Percentiles rank a stretch among this genome's conserved stretches.
These are phyloP conservation scores for Arthrinium phaeospermum DNA, from an alignment of 2,329 filamentous ascomycete genomes.

Conservation along the genomic window DNA sequence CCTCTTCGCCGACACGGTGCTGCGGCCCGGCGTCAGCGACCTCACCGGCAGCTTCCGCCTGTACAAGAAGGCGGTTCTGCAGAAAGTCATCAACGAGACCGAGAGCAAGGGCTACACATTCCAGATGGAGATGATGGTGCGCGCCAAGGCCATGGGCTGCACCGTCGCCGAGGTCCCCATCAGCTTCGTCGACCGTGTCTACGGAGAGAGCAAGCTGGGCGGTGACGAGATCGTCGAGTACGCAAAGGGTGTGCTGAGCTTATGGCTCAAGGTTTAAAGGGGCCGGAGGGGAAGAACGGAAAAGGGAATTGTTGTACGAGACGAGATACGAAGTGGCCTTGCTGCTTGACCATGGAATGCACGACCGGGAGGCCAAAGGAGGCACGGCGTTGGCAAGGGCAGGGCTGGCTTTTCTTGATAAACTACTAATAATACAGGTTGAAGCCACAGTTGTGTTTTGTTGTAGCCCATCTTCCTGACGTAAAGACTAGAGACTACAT, in stretches of 20 bases:
- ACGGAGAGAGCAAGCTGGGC: conserved; percentile 93
- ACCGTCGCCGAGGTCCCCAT: conserved; percentile 96
- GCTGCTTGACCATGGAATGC: conserved; percentile 17
- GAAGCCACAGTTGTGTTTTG: conserved; percentile 16
- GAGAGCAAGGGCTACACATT: conserved; percentile 98
- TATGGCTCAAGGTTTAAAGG: conserved; percentile 77
- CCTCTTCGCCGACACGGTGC: conserved; percentile 91
- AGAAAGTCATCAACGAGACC: conserved; percentile 88
- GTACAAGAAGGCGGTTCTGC: conserved; percentile 89
- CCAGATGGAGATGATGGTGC: conserved; percentile 99
- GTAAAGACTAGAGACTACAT: conserved; percentile 42
- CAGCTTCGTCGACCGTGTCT: conserved; percentile 92
- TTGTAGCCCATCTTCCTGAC: neutral
- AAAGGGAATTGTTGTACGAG: neutral
- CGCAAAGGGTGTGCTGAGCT: conserved; percentile 78
- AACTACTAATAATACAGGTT: conserved; percentile 22
- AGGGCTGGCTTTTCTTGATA: conserved; percentile 21
- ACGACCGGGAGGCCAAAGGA: conserved; percentile 20
- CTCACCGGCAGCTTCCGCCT: conserved; percentile 92
- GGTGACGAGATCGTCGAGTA: conserved; percentile 97
- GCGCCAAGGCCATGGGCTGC: conserved; percentile 94
- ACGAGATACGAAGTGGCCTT: conserved; percentile 2
- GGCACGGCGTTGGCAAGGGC: conserved; percentile 23
- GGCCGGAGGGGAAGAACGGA: neutral
- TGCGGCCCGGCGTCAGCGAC: conserved; percentile 93